These are phyloP conservation scores for Rubus parviflorus DNA, from an alignment of 306 rosid species.

Conservation along the genomic window DNA sequence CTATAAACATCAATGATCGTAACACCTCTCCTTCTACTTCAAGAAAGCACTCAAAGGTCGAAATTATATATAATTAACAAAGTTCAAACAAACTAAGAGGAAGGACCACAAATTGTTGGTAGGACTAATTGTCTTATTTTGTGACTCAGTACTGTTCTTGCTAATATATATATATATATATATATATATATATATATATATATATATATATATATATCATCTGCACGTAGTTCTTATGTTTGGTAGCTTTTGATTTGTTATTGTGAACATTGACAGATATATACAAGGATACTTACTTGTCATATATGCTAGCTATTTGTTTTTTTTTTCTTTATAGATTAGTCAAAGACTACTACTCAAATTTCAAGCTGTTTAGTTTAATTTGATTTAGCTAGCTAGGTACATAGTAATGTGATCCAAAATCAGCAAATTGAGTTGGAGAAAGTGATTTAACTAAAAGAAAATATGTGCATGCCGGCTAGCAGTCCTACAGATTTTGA, in stretches of 20 bases:
- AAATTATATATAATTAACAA: not conserved
- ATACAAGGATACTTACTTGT: not conserved
- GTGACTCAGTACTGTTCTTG: not conserved
- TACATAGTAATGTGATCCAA: not conserved
- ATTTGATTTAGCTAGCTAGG: not conserved
- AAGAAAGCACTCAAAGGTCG: not conserved
- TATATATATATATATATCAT: too few species aligned
- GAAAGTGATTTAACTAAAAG: not conserved
- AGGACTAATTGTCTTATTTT: not conserved
- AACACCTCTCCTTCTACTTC: not conserved
- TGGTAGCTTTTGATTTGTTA: slow-evolving; percentile 4
- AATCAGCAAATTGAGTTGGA: not conserved
- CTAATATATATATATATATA: not conserved
- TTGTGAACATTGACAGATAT: not conserved
- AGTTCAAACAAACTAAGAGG: not conserved
- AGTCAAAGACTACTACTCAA: not conserved
- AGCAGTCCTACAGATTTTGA: too few species aligned
- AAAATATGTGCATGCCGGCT: too few species aligned
- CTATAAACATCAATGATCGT: not conserved
- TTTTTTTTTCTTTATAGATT: not conserved
- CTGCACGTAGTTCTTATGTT: slow-evolving; percentile 13
- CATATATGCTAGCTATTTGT: not conserved
- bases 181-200: not conserved
- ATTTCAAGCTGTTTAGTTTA: too few species aligned
- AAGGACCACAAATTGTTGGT: slow-evolving; percentile 17